phyloP scores from a whole-genome alignment of 768 basidiomycete genomes.

The Pisolithus microcarpus region DNA sequence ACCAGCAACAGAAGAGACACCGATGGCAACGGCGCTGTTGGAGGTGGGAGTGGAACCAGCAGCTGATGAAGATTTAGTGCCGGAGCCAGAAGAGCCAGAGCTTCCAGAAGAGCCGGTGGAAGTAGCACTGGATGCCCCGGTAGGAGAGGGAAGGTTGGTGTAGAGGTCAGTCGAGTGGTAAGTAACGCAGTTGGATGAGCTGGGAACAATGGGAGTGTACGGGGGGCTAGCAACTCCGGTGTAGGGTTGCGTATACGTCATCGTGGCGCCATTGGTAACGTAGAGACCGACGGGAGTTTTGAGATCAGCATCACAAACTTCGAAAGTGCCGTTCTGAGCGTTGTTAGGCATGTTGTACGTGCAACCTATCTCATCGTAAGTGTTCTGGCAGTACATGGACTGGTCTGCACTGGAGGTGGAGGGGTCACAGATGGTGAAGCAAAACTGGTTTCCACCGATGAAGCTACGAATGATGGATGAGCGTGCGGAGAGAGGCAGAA shows the following conservation, averaged over 20 bases:
- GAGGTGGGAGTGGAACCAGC: slow-evolving; percentile 12
- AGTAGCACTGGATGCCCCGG: background rate
- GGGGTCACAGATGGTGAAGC: slow-evolving; percentile 68
- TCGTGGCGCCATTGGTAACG: slow-evolving; percentile 31
- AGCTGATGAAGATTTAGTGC: slow-evolving; percentile 3
- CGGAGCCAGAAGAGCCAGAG: background rate
- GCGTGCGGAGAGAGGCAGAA: background rate
- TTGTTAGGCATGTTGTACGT: slow-evolving; percentile 64
- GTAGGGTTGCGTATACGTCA: slow-evolving; percentile 39
- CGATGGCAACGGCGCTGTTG: slow-evolving; percentile 19
- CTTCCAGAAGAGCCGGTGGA: background rate
- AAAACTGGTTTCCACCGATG: slow-evolving; percentile 59
- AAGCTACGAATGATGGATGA: slow-evolving; percentile 39
- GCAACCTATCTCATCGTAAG: slow-evolving; percentile 68
- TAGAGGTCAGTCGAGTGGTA: slow-evolving; percentile 32
- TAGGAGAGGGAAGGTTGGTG: slow-evolving; percentile 15
- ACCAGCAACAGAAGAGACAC: slow-evolving; percentile 27
- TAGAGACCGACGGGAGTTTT: slow-evolving; percentile 57
- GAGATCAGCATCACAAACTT: slow-evolving; percentile 58
- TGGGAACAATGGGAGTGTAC: slow-evolving; percentile 34
- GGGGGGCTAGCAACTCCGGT: slow-evolving; percentile 29
- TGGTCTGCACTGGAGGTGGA: slow-evolving; percentile 32
- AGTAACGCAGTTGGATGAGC: slow-evolving; percentile 40
- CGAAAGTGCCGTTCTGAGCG: slow-evolving; percentile 52
- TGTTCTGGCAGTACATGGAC: slow-evolving; percentile 56